Evolutionary conservation across 768 basidiomycete species (phyloP), one percentile per base, ranked within the genome.

Genomic region (Neoboletus subvelutipes): DNA sequence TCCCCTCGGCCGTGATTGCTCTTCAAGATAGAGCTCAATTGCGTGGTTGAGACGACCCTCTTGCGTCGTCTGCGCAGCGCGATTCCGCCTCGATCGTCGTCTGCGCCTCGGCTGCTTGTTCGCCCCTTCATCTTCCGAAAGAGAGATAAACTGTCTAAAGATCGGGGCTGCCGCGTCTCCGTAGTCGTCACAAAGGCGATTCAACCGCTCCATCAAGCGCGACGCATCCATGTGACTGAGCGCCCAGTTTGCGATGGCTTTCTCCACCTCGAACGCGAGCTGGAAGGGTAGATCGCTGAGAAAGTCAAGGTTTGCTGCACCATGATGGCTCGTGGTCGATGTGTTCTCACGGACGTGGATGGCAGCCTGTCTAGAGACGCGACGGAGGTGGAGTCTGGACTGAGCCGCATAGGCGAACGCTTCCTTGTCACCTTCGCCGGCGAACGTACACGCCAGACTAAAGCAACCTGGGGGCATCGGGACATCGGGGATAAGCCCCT

Each of bases 231-330:
- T 7, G 1, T 54, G 47, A 34, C 58, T 69, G 12, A 77, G 60
- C 12, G 70, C 57, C 47, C 65, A 66, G 45, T 62, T 68, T 36
- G 58, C 55, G n/a, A 75, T 47, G 0, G 75, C 73, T 50, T 77
- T 77, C 29, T 77, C 74, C 6, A 74, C 61, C 48, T 76, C 74
- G 45, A 77, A 77, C 15, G 72, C 76, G 17, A 77, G 64, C 33
- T 65, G 61, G 43, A 77, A 77, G 5, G 68, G 64, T 5, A 77
- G 45, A 1, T 57, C 50, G 3, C 43, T 20, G 39, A 78, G 63
- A 45, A 71, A 47, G 22, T 68, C 59, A 20, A 77, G 58, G 15
- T 46, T 28, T 24, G 18, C 9, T 12, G 63, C 37, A 33, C 42
- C 46, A 9, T 46, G 24, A 11, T 31, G 31, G 28, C n/a, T n/a